Evolutionary conservation across 2,329 filamentous ascomycete species (phyloP).

Genomic region (Colletotrichum eleusines): DNA sequence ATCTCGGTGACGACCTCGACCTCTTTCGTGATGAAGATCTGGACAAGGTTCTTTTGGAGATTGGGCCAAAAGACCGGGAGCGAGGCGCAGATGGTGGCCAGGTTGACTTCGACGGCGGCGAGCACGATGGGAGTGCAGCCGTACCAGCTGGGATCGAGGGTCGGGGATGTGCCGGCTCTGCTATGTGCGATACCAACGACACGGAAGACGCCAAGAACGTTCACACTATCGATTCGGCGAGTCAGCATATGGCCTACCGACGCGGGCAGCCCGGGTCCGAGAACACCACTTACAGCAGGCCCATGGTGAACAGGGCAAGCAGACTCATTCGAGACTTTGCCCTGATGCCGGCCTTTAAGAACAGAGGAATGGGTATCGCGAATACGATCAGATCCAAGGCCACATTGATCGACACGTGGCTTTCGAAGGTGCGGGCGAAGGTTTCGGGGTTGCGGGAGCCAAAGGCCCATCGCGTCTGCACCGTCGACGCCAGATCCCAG

Average conservation of each 20-base stretch:
- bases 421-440: constrained; percentile 47
- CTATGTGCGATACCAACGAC: constrained; percentile 47
- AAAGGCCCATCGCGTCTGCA: constrained; percentile 46
- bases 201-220: constrained; percentile 46
- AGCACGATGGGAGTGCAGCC: constrained; percentile 50
- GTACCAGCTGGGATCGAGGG: constrained; percentile 53
- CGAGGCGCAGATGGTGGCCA: constrained; percentile 37
- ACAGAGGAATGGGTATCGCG: constrained; percentile 49
- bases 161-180: constrained; percentile 50
- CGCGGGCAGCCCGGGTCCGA: background rate
- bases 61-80: constrained; percentile 42
- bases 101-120: constrained; percentile 50
- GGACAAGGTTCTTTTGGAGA: constrained; percentile 46
- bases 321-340: constrained; percentile 49
- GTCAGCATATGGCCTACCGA: background rate
- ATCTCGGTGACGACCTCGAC: constrained; percentile 46
- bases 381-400: constrained; percentile 50
- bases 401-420: constrained; percentile 49
- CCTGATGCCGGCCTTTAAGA: constrained; percentile 44
- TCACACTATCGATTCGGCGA: constrained; percentile 35
- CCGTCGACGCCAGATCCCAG: constrained; percentile 45
- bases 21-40: constrained; percentile 53
- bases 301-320: constrained; percentile 48
- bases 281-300: constrained; percentile 49
- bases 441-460: constrained; percentile 46